A percentile compares a stretch with the other conserved stretches of the same genome.
phyloP scores from a whole-genome alignment of 257 asterid species.

The Verbascum thapsus region DNA sequence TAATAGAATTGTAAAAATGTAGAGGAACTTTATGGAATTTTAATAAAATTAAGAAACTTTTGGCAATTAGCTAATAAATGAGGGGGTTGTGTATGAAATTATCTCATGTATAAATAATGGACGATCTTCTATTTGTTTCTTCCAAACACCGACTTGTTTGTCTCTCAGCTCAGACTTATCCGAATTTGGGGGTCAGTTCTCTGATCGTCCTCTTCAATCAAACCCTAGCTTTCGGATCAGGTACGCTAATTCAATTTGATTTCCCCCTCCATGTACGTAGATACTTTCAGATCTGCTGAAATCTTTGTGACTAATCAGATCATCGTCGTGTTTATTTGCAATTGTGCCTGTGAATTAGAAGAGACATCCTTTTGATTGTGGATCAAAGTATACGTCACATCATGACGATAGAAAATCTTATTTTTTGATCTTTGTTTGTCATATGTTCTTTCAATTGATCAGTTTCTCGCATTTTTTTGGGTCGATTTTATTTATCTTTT shows the following conservation, averaged over 20 bases:
- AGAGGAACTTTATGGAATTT: too few species aligned
- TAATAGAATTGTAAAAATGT: too few species aligned
- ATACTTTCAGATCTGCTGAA: constrained; percentile 17
- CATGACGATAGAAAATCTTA: not conserved
- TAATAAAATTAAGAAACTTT: too few species aligned
- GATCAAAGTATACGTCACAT: not conserved
- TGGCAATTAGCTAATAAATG: too few species aligned
- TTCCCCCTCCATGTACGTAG: not conserved
- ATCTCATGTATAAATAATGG: too few species aligned
- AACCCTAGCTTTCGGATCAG: constrained; percentile 34
- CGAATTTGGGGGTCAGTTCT: constrained; percentile 33
- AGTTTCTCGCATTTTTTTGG: not conserved
- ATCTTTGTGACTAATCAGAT: not conserved
- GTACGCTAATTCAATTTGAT: not conserved
- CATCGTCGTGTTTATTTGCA: not conserved
- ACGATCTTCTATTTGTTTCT: not conserved
- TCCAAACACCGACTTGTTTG: constrained; percentile 20
- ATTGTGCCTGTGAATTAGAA: too few species aligned
- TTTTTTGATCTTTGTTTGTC: not conserved
- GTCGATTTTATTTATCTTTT: not conserved
- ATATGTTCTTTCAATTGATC: not conserved
- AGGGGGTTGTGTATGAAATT: too few species aligned
- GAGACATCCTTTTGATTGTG: not conserved
- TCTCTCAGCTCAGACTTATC: constrained; percentile 38
- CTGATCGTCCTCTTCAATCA: constrained; percentile 12